Base-by-base conservation (phyloP, 2,329 filamentous ascomycete species). In the Talaromyces islandicus region DNA sequence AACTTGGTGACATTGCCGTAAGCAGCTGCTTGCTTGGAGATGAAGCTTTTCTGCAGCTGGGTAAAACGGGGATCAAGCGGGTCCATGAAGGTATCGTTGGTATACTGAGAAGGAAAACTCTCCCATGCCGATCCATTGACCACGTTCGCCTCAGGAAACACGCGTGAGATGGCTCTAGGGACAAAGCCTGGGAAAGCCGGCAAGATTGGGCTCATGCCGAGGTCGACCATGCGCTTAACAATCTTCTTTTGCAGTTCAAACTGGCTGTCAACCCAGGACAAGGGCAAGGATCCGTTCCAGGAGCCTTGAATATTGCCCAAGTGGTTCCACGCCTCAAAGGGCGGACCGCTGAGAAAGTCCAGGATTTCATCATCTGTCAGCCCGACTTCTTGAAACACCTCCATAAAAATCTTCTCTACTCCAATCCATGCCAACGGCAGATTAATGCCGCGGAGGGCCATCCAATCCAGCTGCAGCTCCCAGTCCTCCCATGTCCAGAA, bases 401-500 rank as follows among this genome's bases (percentile, higher is more conserved):
- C 77, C 4, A 80, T 65, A 10, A 82, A 72, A 55, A 81, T 77
- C 67, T 81, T 81, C 62, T 83, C 81, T 11, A 76, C 73, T 6
- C 81, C 81, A 4, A 80, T 76, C 80, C 80, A 83, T 3, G 81
- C 80, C 1, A 83, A 72, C 3, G 80, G 78, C 4, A 83, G 68
- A 61, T 83, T 83, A 54, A 83, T 69, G 38, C 80, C 80, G n/a
- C 76, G 76, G 3, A 83, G 72, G 6, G 80, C 80, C 59, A 82
- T 71, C 80, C 81, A 83, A 66, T 83, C 81, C 5, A 83, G 74
- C 62, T 82, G 71, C 2, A 75, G 68, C 66, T 83, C 80, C 80
- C 81, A 83, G 52, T 83, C 81, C 41, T 78, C 70, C 80, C 80
- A 83, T n/a, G 68, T 70, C 79, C 79, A 83, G 67, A 81, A 83